Conservation (phyloP, 2,329 filamentous ascomycete genomes). For the Grosmannia clavigera region DNA sequence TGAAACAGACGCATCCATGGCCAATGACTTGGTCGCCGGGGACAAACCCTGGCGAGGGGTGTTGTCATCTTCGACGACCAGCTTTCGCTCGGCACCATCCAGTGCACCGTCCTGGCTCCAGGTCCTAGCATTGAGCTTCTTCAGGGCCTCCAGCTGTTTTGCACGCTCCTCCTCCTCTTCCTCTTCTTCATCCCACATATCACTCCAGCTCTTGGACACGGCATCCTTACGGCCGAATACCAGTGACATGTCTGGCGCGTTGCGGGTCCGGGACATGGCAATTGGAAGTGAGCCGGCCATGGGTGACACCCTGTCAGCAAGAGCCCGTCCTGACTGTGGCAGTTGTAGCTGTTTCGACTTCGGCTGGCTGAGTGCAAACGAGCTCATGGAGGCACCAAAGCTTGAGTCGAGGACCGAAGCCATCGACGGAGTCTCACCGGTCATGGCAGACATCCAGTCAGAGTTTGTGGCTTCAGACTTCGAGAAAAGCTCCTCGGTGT, state of each 20-base stretch:
- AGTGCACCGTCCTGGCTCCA: slow-evolving; percentile 64
- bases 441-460: slow-evolving; percentile 70
- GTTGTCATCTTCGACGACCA: slow-evolving; percentile 25
- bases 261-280: slow-evolving; percentile 62
- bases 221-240: slow-evolving; percentile 68
- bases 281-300: slow-evolving; percentile 65
- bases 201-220: slow-evolving; percentile 98
- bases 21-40: slow-evolving; percentile 25
- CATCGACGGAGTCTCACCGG: slow-evolving; percentile 66
- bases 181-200: slow-evolving; percentile 88
- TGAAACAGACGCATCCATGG: slow-evolving; percentile 26
- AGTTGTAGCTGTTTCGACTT: slow-evolving; percentile 19
- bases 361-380: slow-evolving; percentile 43
- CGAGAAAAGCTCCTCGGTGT: slow-evolving; percentile 75
- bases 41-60: slow-evolving; percentile 30
- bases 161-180: slow-evolving; percentile 56
- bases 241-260: slow-evolving; percentile 58
- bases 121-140: slow-evolving; percentile 59
- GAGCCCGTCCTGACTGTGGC: background rate
- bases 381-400: slow-evolving; percentile 69
- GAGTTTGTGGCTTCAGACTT: slow-evolving; percentile 53
- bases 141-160: slow-evolving; percentile 45
- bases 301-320: slow-evolving; percentile 34
- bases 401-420: slow-evolving; percentile 77
- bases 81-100: background rate